Conservation (phyloP, 1,139 yeast species). For the Torulaspora pretoriensis region DNA sequence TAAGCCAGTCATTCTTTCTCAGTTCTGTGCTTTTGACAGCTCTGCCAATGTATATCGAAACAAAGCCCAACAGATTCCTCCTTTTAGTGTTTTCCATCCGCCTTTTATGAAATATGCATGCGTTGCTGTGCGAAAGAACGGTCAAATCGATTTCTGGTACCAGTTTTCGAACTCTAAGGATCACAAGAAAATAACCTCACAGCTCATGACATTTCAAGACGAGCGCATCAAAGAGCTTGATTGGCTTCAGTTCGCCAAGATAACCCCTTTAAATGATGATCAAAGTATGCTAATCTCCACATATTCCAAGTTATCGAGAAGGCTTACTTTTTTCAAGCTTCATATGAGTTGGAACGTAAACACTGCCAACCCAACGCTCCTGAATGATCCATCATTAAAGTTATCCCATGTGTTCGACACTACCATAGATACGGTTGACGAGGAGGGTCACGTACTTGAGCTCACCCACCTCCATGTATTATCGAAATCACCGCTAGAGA, state of each 20-base stretch:
- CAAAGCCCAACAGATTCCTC: conserved; percentile 35
- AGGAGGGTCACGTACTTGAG: conserved; percentile 25
- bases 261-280: conserved; percentile 34
- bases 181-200: conserved; percentile 35
- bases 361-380: conserved; percentile 22
- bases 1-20: conserved; percentile 32
- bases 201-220: conserved; percentile 24
- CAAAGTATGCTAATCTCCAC: conserved; percentile 33
- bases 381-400: conserved; percentile 33
- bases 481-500: conserved; percentile 32
- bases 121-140: conserved; percentile 34
- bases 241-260: conserved; percentile 33
- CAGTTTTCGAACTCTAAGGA: conserved; percentile 38
- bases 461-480: conserved; percentile 27
- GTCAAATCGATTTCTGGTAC: conserved; percentile 38
- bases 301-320: conserved; percentile 28
- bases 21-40: conserved; percentile 33
- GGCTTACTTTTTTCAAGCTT: conserved; percentile 31
- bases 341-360: conserved; percentile 35
- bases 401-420: conserved; percentile 28
- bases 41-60: conserved; percentile 30
- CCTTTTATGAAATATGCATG: conserved; percentile 38
- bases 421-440: conserved; percentile 26
- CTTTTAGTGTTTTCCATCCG: conserved; percentile 37
- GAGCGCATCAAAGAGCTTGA: conserved; percentile 31